Evolutionary conservation across 192 early-diverging fungal genomes (phyloP).

Genomic region (Phlyctochytrium arcticum): DNA sequence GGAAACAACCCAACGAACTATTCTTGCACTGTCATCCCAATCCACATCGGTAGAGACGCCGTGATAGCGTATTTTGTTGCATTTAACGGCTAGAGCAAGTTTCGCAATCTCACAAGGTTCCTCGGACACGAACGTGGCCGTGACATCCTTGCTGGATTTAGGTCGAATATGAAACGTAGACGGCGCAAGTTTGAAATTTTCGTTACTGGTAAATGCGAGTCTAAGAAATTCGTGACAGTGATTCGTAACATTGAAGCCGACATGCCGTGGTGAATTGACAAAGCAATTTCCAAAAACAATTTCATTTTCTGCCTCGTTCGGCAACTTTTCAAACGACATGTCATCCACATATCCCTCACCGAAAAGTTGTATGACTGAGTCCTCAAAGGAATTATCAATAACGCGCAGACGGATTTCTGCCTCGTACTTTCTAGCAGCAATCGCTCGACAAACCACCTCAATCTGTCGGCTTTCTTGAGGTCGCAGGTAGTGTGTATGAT

Average conservation of each 20-base stretch:
- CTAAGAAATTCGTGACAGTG: conserved; percentile 40
- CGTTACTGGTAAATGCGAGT: conserved; percentile 22
- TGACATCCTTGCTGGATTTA: conserved; percentile 39
- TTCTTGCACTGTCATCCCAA: conserved; percentile 49
- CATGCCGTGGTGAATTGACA: conserved; percentile 33
- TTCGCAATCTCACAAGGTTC: conserved; percentile 27
- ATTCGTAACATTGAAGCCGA: conserved; percentile 40
- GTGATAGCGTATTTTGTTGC: conserved; percentile 38
- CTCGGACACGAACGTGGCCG: conserved; percentile 38
- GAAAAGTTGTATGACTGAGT: conserved; percentile 37
- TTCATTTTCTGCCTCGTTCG: conserved; percentile 49
- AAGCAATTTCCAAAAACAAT: conserved; percentile 47
- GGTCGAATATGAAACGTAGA: conserved; percentile 35
- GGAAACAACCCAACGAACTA: conserved; percentile 37
- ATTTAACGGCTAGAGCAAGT: conserved; percentile 20
- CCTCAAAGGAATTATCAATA: conserved; percentile 57
- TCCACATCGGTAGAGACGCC: conserved; percentile 31
- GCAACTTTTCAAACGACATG: conserved; percentile 46
- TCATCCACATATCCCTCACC: conserved; percentile 59
- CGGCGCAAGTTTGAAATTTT: conserved; percentile 43
- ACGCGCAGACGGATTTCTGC: conserved; percentile 46
- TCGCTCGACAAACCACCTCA: conserved; percentile 41
- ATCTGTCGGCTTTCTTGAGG: conserved; percentile 42
- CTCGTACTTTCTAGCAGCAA: conserved; percentile 39
- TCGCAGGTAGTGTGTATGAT: conserved; percentile 27